These are phyloP conservation scores for Didymella exigua DNA, from an alignment of 2,329 filamentous ascomycete species.

Conservation along the genomic window DNA sequence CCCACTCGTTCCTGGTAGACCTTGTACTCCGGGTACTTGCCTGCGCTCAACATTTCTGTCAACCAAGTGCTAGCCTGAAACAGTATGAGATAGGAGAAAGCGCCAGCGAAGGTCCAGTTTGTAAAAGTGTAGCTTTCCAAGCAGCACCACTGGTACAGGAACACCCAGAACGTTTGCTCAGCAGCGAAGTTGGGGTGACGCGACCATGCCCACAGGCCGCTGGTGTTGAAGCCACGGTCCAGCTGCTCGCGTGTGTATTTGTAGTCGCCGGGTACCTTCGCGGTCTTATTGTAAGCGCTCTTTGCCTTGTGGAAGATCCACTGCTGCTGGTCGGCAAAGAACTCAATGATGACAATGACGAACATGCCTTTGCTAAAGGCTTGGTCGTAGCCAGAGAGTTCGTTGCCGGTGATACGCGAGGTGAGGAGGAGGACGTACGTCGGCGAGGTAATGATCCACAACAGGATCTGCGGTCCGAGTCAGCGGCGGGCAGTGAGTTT, in stretches of 20 bases:
- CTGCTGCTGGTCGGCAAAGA: constrained; percentile 88
- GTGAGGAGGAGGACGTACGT: constrained; percentile 82
- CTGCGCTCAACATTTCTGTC: constrained; percentile 78
- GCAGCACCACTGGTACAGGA: constrained; percentile 87
- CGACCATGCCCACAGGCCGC: constrained; percentile 84
- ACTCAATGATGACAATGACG: constrained; percentile 68
- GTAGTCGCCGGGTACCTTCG: constrained; percentile 68
- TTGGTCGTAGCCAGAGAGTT: constrained; percentile 60
- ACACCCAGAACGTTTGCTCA: constrained; percentile 89
- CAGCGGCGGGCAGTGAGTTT: background rate
- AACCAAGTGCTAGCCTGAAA: constrained; percentile 91
- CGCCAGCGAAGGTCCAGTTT: constrained; percentile 79
- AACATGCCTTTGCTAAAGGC: constrained; percentile 62
- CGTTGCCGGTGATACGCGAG: constrained; percentile 63
- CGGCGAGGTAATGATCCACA: constrained; percentile 78
- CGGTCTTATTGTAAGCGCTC: constrained; percentile 72
- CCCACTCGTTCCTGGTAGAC: constrained; percentile 83
- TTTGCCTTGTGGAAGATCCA: constrained; percentile 90
- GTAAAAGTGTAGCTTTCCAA: constrained; percentile 71
- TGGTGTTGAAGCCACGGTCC: constrained; percentile 85
- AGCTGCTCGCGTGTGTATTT: constrained; percentile 73
- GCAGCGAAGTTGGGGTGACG: constrained; percentile 94
- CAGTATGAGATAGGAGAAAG: constrained; percentile 71
- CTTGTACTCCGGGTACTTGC: constrained; percentile 87
- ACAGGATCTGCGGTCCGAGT: constrained; percentile 62